phyloP scores from a whole-genome alignment of 495 filamentous ascomycete genomes.

The Parachaetomium inaequale region DNA sequence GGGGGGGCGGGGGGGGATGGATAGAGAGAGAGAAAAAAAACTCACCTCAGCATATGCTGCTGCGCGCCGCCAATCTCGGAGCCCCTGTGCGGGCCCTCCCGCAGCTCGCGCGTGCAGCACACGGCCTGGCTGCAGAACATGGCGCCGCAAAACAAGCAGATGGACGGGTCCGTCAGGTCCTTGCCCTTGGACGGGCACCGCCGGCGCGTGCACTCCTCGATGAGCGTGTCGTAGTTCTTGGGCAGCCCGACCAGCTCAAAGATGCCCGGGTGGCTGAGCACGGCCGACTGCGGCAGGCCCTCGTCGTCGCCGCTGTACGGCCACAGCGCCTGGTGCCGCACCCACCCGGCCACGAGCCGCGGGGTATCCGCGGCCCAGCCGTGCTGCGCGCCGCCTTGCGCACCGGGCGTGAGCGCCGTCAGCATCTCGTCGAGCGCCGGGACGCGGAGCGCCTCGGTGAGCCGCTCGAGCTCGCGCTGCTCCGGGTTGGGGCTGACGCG shows the following conservation, averaged over 20 bases:
- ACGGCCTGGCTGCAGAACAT: slow-evolving; percentile 92
- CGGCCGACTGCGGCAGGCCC: slow-evolving; percentile 34
- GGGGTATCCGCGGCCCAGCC: slow-evolving; percentile 40
- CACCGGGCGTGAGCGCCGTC: slow-evolving; percentile 42
- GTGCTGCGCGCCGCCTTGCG: slow-evolving; percentile 33
- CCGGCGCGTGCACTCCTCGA: slow-evolving; percentile 81
- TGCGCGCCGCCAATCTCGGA: slow-evolving; percentile 71
- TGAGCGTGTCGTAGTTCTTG: slow-evolving; percentile 85
- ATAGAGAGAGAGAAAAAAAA: slow-evolving; percentile 18
- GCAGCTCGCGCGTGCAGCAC: slow-evolving; percentile 72
- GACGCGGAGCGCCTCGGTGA: slow-evolving; percentile 69
- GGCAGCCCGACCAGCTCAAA: slow-evolving; percentile 92
- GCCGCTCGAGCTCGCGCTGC: slow-evolving; percentile 73
- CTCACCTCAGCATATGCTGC: slow-evolving; percentile 83
- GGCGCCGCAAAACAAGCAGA: slow-evolving; percentile 94
- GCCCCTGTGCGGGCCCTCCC: slow-evolving; percentile 33
- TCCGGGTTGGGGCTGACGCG: slow-evolving; percentile 62
- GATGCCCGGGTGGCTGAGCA: slow-evolving; percentile 78
- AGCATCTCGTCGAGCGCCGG: slow-evolving; percentile 80
- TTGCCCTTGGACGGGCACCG: slow-evolving; percentile 87
- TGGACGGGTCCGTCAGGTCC: slow-evolving; percentile 79
- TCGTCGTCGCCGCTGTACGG: slow-evolving; percentile 18
- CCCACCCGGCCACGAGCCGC: slow-evolving; percentile 70
- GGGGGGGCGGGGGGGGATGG: neutral
- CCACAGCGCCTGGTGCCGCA: slow-evolving; percentile 56